These are phyloP conservation scores for Nakazawaea populi DNA, from an alignment of 805 yeast species.

Conservation along the genomic window DNA sequence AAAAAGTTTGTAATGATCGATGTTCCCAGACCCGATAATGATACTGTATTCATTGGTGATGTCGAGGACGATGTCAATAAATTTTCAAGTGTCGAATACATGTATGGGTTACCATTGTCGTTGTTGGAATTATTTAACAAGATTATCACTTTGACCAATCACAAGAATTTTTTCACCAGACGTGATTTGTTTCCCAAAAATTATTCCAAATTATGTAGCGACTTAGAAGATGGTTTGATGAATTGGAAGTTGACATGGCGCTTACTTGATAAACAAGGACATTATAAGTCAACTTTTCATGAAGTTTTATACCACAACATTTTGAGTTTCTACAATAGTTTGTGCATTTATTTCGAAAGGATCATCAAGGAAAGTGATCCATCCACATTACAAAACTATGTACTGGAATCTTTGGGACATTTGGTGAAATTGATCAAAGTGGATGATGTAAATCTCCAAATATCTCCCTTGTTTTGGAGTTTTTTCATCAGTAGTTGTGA, in stretches of 20 bases:
- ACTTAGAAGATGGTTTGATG: conserved; percentile 41
- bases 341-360: conserved; percentile 38
- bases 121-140: conserved; percentile 41
- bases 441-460: conserved; percentile 13
- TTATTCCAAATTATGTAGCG: conserved; percentile 51
- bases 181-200: conserved; percentile 42
- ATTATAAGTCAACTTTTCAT: conserved; percentile 33
- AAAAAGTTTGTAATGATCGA: conserved; percentile 4
- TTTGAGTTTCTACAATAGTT: conserved; percentile 34
- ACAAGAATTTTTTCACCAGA: conserved; percentile 39
- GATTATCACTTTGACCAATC: conserved; percentile 42
- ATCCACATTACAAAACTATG: conserved; percentile 27
- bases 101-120: conserved; percentile 43
- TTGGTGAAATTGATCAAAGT: conserved; percentile 18
- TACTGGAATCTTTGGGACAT: conserved; percentile 28
- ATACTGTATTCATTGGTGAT: conserved; percentile 7
- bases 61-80: conserved; percentile 6
- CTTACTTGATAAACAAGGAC: conserved; percentile 22
- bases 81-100: conserved; percentile 28
- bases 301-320: conserved; percentile 32
- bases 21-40: conserved; percentile 17
- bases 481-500: conserved; percentile 39
- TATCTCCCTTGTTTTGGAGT: conserved; percentile 44
- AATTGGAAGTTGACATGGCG: conserved; percentile 44
- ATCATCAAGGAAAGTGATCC: conserved; percentile 38